Percentiles rank a stretch among this genome's conserved stretches.
phyloP scores from a whole-genome alignment of 305 asterid genomes.

The Fraxinus dipetala region DNA sequence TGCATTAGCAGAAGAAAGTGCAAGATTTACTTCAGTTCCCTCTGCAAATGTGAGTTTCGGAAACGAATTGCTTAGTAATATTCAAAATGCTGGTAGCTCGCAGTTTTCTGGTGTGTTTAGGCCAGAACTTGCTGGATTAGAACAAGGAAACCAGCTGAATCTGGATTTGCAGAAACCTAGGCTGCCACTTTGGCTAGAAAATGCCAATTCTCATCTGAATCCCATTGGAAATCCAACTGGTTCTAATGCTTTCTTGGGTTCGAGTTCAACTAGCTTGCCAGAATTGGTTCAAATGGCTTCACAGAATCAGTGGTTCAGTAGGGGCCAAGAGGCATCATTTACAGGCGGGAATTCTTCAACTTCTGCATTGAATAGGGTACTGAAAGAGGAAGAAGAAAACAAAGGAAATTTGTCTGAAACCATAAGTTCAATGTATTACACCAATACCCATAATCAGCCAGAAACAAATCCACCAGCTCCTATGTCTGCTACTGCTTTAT shows the following conservation, averaged over 20 bases:
- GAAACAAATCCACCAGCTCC: conserved; percentile 36
- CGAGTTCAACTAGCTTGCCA: conserved; percentile 45
- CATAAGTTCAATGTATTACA: conserved; percentile 50
- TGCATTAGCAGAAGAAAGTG: conserved; percentile 76
- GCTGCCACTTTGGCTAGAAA: conserved; percentile 73
- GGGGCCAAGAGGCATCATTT: conserved; percentile 34
- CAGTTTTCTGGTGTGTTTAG: conserved; percentile 48
- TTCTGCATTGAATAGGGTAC: conserved; percentile 26
- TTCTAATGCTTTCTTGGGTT: conserved; percentile 31
- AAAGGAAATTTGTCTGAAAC: conserved; percentile 47
- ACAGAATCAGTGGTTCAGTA: conserved; percentile 47
- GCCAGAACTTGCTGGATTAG: conserved; percentile 40
- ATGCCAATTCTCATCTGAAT: conserved; percentile 30
- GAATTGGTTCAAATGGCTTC: conserved; percentile 59
- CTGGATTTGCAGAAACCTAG: conserved; percentile 55
- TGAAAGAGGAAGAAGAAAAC: conserved; percentile 70
- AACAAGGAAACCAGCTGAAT: conserved; percentile 31
- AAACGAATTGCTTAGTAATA: conserved; percentile 41
- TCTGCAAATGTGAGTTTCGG: conserved; percentile 54
- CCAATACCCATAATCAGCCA: conserved; percentile 26
- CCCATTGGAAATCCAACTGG: conserved; percentile 25
- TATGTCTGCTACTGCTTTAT: conserved; percentile 81
- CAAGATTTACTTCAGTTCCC: conserved; percentile 55
- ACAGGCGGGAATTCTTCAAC: conserved; percentile 33
- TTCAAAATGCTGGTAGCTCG: conserved; percentile 33